Evolutionary conservation across 1,284 basidiomycete genomes (phyloP).

Genomic region (Mycena sp.): DNA sequence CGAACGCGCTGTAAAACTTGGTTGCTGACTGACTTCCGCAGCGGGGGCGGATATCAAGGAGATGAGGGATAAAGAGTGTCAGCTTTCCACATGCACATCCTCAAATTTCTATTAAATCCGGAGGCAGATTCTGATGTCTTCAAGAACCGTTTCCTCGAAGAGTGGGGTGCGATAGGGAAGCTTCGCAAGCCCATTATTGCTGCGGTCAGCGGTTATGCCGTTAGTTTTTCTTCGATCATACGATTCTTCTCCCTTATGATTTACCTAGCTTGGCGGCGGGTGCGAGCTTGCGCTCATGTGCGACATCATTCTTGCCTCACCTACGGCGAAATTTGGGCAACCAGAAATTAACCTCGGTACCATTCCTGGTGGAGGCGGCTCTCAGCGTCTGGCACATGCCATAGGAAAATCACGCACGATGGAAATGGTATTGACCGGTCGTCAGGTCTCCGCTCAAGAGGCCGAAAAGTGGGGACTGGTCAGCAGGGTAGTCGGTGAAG

Average conservation of each 20-base stretch:
- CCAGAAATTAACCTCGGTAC: constrained; percentile 98
- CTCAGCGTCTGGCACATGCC: constrained; percentile 85
- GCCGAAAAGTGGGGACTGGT: constrained; percentile 90
- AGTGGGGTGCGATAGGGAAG: constrained; percentile 84
- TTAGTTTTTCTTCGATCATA: constrained; percentile 53
- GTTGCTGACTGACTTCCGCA: constrained; percentile 41
- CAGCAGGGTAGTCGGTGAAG: constrained; percentile 83
- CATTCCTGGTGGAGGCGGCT: constrained; percentile 92
- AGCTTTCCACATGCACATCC: constrained; percentile 42
- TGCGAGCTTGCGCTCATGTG: constrained; percentile 97
- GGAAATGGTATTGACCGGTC: constrained; percentile 94
- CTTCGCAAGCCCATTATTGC: constrained; percentile 95
- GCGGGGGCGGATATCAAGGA: constrained; percentile 95
- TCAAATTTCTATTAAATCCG: constrained; percentile 15
- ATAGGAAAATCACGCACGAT: constrained; percentile 96
- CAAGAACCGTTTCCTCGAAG: constrained; percentile 89
- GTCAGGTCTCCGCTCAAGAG: constrained; percentile 84
- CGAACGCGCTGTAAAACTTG: background rate
- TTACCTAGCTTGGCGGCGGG: constrained; percentile 87
- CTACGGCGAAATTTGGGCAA: constrained; percentile 94
- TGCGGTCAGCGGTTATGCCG: constrained; percentile 95
- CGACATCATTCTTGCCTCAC: constrained; percentile 96
- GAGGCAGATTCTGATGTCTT: constrained; percentile 85
- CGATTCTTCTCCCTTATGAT: constrained; percentile 12
- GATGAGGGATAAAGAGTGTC: constrained; percentile 92